Percentiles rank a stretch among this genome's conserved stretches.
phyloP scores from a whole-genome alignment of 2,329 filamentous ascomycete genomes.

The Aquanectria penicillioides region DNA sequence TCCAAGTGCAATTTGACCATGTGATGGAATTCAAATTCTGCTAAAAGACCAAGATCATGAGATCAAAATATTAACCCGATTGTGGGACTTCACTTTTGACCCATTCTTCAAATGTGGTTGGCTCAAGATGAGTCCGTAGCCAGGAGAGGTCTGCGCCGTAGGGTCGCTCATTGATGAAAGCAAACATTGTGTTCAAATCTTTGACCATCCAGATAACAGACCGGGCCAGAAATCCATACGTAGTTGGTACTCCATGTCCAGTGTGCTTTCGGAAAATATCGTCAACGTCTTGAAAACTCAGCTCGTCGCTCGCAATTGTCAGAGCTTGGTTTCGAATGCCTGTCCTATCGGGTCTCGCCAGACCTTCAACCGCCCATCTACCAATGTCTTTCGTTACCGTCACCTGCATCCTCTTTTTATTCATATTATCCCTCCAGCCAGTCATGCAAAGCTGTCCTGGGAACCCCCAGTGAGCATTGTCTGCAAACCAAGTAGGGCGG shows the following conservation, averaged over 20 bases:
- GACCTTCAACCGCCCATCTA: slow-evolving; percentile 33
- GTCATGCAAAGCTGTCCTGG: slow-evolving; percentile 40
- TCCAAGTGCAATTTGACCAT: too few relatives aligned
- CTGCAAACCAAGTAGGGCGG: slow-evolving; percentile 42
- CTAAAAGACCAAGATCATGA: too few relatives aligned
- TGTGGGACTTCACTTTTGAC: slow-evolving; percentile 22
- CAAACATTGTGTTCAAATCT: slow-evolving; percentile 37
- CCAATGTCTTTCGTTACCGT: slow-evolving; percentile 39
- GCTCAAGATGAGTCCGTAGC: slow-evolving; percentile 30
- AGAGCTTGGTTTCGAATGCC: slow-evolving; percentile 36
- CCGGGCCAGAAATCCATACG: slow-evolving; percentile 30
- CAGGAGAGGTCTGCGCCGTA: slow-evolving; percentile 36
- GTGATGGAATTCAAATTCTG: too few relatives aligned
- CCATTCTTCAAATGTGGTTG: slow-evolving; percentile 37
- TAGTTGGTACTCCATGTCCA: slow-evolving; percentile 34
- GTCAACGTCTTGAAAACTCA: slow-evolving; percentile 35
- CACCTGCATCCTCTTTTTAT: slow-evolving; percentile 39
- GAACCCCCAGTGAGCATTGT: slow-evolving; percentile 40
- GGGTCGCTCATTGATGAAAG: slow-evolving; percentile 30
- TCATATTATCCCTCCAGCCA: slow-evolving; percentile 40
- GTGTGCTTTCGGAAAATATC: slow-evolving; percentile 31
- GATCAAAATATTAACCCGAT: background rate
- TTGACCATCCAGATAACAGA: slow-evolving; percentile 36
- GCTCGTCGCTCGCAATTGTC: slow-evolving; percentile 38
- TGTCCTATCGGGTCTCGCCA: slow-evolving; percentile 27